Evolutionary conservation across 2,329 filamentous ascomycete species (phyloP).

Genomic region (Penicillium vulpinum): DNA sequence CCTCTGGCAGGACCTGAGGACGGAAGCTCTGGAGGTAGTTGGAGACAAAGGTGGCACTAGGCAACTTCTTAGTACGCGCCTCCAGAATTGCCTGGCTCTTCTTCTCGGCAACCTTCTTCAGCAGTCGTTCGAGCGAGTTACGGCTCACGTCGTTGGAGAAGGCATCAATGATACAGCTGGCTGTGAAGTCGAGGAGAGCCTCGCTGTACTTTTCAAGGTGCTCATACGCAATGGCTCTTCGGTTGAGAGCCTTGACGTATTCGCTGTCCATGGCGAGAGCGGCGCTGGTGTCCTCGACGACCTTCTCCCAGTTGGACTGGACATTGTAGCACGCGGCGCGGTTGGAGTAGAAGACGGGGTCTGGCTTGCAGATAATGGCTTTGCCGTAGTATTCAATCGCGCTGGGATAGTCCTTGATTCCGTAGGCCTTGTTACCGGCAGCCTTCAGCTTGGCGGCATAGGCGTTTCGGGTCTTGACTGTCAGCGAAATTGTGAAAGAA

Average conservation of each 20-base stretch:
- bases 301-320: constrained; percentile 88
- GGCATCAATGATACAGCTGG: constrained; percentile 97
- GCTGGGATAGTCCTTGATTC: constrained; percentile 86
- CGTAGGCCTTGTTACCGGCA: constrained; percentile 94
- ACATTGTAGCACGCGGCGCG: constrained; percentile 97
- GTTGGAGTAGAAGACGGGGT: constrained; percentile 98
- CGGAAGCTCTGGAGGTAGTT: constrained; percentile 99
- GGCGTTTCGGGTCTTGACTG: constrained; percentile 70
- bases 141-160: constrained; percentile 92
- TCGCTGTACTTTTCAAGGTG: constrained; percentile 88
- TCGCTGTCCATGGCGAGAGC: constrained; percentile 90
- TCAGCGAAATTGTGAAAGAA: constrained; percentile 10
- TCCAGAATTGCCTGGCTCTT: constrained; percentile 88
- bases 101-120: constrained; percentile 95
- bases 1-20: constrained; percentile 72
- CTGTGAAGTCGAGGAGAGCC: constrained; percentile 94
- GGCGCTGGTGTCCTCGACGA: constrained; percentile 94
- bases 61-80: constrained; percentile 78
- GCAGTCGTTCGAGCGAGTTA: constrained; percentile 82
- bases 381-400: constrained; percentile 95
- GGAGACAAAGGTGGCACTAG: constrained; percentile 93
- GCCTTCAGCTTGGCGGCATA: constrained; percentile 92
- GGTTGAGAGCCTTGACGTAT: constrained; percentile 97
- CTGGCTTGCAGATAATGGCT: constrained; percentile 94
- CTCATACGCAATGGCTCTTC: constrained; percentile 94